Percentiles rank a stretch among this genome's conserved stretches.
Conservation (phyloP, 208 protist genomes). For the Tritrichomonas musculus region DNA sequence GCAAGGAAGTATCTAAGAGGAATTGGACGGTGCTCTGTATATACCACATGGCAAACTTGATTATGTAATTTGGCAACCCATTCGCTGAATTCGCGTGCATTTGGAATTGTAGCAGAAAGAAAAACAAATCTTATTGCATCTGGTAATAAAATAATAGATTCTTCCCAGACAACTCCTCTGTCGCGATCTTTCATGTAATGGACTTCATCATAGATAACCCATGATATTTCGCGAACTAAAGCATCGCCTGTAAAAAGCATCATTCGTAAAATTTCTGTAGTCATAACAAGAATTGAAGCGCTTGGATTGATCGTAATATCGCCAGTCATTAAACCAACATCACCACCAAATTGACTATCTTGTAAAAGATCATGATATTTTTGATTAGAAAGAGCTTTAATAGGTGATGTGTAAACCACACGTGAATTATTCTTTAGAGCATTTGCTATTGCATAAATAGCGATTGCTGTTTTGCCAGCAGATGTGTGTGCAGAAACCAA, state of each 20-base stretch:
- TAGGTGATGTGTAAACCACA: conserved; percentile 99
- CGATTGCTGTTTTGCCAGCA: conserved; percentile 99
- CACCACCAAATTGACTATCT: conserved; percentile 47
- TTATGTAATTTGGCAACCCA: conserved; percentile 82
- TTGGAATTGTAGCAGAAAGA: conserved; percentile 99
- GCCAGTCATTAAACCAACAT: conserved; percentile 81
- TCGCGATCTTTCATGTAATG: conserved; percentile 98
- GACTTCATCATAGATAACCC: conserved; percentile 79
- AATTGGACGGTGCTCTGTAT: conserved; percentile 97
- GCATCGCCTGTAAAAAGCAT: conserved; percentile 60
- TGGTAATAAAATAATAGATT: conserved; percentile 97
- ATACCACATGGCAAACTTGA: conserved; percentile 94
- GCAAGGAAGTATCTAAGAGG: conserved; percentile 98
- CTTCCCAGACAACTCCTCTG: conserved; percentile 99
- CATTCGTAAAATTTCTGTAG: conserved; percentile 62
- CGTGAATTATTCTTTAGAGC: conserved; percentile 87
- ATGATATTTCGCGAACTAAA: conserved; percentile 54
- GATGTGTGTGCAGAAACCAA: conserved; percentile 99
- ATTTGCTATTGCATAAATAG: conserved; percentile 97
- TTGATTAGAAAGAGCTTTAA: conserved; percentile 99
- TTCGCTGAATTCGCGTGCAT: conserved; percentile 95
- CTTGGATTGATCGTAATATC: conserved; percentile 64
- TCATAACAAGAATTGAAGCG: conserved; percentile 55
- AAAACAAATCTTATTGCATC: conserved; percentile 95
- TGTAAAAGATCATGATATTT: conserved; percentile 74